Conservation (phyloP, 345 rosid species). For the Rhodamnia rubescens region DNA sequence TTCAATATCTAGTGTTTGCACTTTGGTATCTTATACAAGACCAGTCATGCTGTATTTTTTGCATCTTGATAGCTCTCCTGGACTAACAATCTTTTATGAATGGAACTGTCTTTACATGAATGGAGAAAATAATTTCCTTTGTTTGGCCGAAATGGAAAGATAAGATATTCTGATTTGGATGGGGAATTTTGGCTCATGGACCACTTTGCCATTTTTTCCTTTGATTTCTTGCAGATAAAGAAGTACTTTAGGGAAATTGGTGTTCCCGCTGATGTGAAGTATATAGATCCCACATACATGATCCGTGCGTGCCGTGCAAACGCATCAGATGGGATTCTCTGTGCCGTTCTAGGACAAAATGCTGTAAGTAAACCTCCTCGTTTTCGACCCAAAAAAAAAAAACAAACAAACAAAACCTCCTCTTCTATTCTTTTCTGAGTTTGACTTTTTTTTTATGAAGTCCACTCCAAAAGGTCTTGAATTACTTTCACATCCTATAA, state of each 20-base stretch:
- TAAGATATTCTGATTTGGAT: neutral
- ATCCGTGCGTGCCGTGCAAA: slow-evolving; percentile 91
- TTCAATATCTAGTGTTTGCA: neutral
- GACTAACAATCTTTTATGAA: neutral
- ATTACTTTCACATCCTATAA: neutral
- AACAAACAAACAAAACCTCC: neutral
- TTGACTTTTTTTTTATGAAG: neutral
- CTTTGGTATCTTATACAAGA: neutral
- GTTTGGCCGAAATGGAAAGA: neutral
- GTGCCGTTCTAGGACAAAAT: slow-evolving; percentile 97
- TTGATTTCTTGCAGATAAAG: slow-evolving; percentile 42
- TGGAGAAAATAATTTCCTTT: neutral
- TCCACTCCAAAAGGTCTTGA: neutral
- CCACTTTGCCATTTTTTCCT: neutral
- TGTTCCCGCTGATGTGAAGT: slow-evolving; percentile 71
- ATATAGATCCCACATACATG: slow-evolving; percentile 98
- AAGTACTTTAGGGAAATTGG: slow-evolving; percentile 62
- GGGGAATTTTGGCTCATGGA: neutral
- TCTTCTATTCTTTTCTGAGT: neutral
- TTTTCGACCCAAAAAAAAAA: too few relatives aligned
- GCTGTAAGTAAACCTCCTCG: slow-evolving; percentile 46
- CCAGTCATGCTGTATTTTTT: neutral
- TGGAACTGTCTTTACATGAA: neutral
- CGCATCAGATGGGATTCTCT: slow-evolving; percentile 92
- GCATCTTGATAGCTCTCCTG: neutral